Evolutionary conservation across 176 grass and related monocot genomes (phyloP), one percentile per base, ranked within the genome.

Genomic region (Rhipidocladum racemiflorum): DNA sequence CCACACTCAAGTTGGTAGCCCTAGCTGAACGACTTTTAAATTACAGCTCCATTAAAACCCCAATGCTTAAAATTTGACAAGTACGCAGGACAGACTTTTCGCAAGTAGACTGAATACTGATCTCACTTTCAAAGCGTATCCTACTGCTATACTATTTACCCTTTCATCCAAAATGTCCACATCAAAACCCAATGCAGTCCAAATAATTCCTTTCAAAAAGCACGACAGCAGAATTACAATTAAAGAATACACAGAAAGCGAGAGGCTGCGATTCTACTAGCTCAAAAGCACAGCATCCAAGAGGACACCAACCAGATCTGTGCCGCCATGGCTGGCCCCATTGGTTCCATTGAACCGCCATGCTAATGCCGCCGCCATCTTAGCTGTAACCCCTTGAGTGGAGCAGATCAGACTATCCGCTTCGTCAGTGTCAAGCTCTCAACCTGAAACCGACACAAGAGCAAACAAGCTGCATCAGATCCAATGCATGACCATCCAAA

Each of bases 311-410:
- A 98, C 95, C 95, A 98, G 90, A 98, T 98, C 95, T 86, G 87
- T 51, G 9, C 81, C 68, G 50, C 89, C 85, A 68, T 94, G 89
- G 82, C 79, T 83, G 60, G 81, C 28, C 14, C 95, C 92, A 48
- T 95, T 98, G 40, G 84, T 83, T 38, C 92, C 93, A 48, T 86
- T 98, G 73, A 89, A 91, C 84, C 92, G 81, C 95, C 95, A 98
- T 72, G 92, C 83, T 72, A 98, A 43, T 74, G 95, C 24, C 10
- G 97, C 82, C 45, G 95, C 88, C 95, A 98, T 92, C 16, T 82
- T 50, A 85, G 85, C 39, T 39, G 83, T 18, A 43, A 84, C 42
- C 20, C 74, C 57, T 35, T 27, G 17, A 72, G 57, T 27, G 10
- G 29, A 87, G 65, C 30, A 90, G 88, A 86, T 78, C 79, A 74